Conservation (phyloP, 2,329 filamentous ascomycete species). For the Lasiodiplodia sp. region DNA sequence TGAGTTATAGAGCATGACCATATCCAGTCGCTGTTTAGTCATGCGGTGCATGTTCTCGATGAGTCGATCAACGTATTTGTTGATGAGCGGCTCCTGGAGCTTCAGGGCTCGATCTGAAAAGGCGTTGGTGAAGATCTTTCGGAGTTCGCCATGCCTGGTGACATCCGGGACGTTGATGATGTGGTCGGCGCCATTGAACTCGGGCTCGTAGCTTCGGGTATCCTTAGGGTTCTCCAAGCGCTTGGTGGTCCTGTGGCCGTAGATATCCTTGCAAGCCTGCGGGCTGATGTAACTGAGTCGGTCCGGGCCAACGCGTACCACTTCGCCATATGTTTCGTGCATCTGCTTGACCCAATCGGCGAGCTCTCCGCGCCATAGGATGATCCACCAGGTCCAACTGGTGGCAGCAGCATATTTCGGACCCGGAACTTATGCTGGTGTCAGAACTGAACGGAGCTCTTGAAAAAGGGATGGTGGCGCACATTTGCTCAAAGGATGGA, state of each 20-base stretch:
- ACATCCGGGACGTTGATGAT: slow-evolving; percentile 47
- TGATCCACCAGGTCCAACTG: slow-evolving; percentile 14
- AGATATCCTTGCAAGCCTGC: slow-evolving; percentile 54
- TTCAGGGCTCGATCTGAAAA: slow-evolving; percentile 50
- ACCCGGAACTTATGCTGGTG: slow-evolving; percentile 17
- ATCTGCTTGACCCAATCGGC: slow-evolving; percentile 39
- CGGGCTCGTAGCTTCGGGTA: slow-evolving; percentile 37
- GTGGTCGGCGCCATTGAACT: slow-evolving; percentile 42
- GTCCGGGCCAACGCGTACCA: slow-evolving; percentile 50
- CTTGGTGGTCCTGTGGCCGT: slow-evolving; percentile 34
- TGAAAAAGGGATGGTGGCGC: slow-evolving; percentile 51
- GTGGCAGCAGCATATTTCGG: too few relatives aligned
- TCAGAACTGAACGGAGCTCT: slow-evolving; percentile 43
- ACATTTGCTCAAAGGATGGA: slow-evolving; percentile 51
- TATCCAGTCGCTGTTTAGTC: slow-evolving; percentile 18
- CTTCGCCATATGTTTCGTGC: slow-evolving; percentile 52
- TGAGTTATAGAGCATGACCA: slow-evolving; percentile 43
- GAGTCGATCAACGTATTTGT: slow-evolving; percentile 50
- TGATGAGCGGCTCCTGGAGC: slow-evolving; percentile 50
- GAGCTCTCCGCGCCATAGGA: slow-evolving; percentile 39
- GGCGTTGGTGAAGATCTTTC: slow-evolving; percentile 49
- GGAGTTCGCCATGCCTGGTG: slow-evolving; percentile 50
- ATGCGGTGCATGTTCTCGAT: slow-evolving; percentile 43
- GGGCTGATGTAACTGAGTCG: slow-evolving; percentile 50
- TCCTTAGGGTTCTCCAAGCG: slow-evolving; percentile 38